Evolutionary conservation across 2,329 filamentous ascomycete species (phyloP).

Genomic region (Diaporthe citriasiana): DNA sequence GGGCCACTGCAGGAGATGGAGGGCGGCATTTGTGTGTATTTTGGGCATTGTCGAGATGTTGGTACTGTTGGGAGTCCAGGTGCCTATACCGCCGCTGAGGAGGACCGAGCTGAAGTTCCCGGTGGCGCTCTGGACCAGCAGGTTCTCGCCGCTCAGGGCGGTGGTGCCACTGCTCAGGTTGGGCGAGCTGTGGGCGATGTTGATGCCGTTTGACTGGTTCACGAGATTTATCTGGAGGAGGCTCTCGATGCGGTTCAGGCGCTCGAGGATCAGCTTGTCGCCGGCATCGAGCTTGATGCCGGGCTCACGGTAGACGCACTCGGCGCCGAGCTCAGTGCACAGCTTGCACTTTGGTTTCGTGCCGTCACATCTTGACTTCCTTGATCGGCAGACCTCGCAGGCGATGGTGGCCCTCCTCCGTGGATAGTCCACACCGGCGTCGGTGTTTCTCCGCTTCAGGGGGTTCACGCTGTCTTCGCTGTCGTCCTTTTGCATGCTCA

Average conservation of each 20-base stretch:
- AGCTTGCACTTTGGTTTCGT: slow-evolving; percentile 87
- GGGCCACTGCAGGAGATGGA: slow-evolving; percentile 85
- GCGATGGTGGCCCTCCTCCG: slow-evolving; percentile 76
- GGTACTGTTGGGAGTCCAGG: slow-evolving; percentile 71
- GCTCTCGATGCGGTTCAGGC: slow-evolving; percentile 81
- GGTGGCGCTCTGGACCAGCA: slow-evolving; percentile 60
- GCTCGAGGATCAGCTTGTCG: slow-evolving; percentile 87
- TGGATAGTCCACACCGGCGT: slow-evolving; percentile 74
- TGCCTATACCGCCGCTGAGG: slow-evolving; percentile 76
- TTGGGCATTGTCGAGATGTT: slow-evolving; percentile 92
- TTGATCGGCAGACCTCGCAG: slow-evolving; percentile 84
- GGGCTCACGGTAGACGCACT: slow-evolving; percentile 87
- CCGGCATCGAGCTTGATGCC: slow-evolving; percentile 90
- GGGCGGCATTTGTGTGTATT: slow-evolving; percentile 83
- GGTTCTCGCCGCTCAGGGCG: slow-evolving; percentile 70
- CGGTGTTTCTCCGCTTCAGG: slow-evolving; percentile 73
- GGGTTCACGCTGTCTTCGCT: slow-evolving; percentile 71
- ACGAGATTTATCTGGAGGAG: slow-evolving; percentile 80
- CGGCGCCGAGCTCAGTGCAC: slow-evolving; percentile 78
- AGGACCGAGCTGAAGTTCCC: slow-evolving; percentile 68
- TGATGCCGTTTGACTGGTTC: slow-evolving; percentile 64
- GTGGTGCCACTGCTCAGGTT: slow-evolving; percentile 73
- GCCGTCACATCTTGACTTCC: slow-evolving; percentile 85
- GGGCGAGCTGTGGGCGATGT: slow-evolving; percentile 73
- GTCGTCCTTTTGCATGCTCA: slow-evolving; percentile 60